These are phyloP conservation scores for Suhomyces sp. DNA, from an alignment of 805 yeast genomes.

Conservation along the genomic window DNA sequence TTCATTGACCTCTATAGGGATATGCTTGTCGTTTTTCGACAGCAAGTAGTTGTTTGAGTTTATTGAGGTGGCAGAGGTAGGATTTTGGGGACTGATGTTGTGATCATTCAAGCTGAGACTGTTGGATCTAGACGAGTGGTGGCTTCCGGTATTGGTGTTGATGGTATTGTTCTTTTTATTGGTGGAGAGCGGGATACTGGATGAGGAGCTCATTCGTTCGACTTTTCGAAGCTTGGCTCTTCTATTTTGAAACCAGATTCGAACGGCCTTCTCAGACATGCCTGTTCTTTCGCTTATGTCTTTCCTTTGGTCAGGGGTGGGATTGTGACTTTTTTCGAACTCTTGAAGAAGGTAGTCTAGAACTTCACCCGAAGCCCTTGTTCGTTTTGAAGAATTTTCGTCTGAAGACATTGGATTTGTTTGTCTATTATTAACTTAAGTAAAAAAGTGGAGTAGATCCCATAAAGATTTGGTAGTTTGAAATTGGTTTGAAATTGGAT, in stretches of 20 bases:
- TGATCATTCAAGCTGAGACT: slow-evolving; percentile 11
- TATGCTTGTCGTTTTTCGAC: slow-evolving; percentile 1
- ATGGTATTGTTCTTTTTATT: neutral
- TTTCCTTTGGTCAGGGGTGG: slow-evolving; percentile 67
- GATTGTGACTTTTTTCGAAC: slow-evolving; percentile 71
- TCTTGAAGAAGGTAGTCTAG: slow-evolving; percentile 64
- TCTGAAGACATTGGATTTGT: slow-evolving; percentile 21
- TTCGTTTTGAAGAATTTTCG: slow-evolving; percentile 44
- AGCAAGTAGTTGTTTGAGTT: neutral
- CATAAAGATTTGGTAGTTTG: neutral
- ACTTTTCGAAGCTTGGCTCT: slow-evolving; percentile 74
- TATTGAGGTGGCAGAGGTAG: neutral
- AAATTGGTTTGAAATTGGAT: neutral
- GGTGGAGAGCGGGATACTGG: slow-evolving; percentile 3
- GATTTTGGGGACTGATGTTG: neutral
- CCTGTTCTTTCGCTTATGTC: slow-evolving; percentile 68
- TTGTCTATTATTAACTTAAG: neutral
- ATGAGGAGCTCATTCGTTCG: slow-evolving; percentile 43
- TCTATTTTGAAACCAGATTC: slow-evolving; percentile 91
- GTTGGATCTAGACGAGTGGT: slow-evolving; percentile 23
- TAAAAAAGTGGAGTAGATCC: neutral
- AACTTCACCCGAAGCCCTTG: slow-evolving; percentile 79
- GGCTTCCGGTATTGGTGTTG: slow-evolving; percentile 8
- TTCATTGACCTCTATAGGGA: slow-evolving; percentile 59
- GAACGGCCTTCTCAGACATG: slow-evolving; percentile 82